Conservation (phyloP, 805 yeast species). For the Maudiozyma pseudohumilis region DNA sequence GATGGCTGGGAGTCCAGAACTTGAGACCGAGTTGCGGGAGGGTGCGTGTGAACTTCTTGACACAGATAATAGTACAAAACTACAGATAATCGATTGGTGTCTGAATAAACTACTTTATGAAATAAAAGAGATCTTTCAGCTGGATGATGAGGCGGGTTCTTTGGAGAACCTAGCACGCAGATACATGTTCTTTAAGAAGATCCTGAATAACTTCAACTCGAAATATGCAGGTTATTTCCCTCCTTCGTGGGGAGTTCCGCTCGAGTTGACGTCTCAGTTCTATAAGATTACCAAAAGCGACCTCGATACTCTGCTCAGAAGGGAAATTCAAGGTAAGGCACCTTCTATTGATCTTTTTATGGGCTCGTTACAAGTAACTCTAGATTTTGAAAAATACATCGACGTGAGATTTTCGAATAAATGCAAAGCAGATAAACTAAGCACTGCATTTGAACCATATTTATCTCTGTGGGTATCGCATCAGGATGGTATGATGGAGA, state of each 20-base stretch:
- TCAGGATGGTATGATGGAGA: conserved; percentile 57
- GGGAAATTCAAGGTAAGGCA: conserved; percentile 30
- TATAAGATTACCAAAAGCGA: conserved; percentile 64
- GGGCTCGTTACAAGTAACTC: conserved; percentile 59
- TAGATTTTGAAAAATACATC: conserved; percentile 73
- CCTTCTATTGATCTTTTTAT: conserved; percentile 58
- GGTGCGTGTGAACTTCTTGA: conserved; percentile 72
- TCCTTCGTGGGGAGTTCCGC: conserved; percentile 56
- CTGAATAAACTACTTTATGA: conserved; percentile 60
- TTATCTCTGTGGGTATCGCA: conserved; percentile 76
- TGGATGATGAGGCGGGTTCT: conserved; percentile 88
- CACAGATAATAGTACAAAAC: conserved; percentile 40
- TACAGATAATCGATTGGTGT: conserved; percentile 64
- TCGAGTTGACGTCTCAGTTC: conserved; percentile 50
- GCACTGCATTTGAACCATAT: conserved; percentile 75
- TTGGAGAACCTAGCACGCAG: conserved; percentile 78
- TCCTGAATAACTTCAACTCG: conserved; percentile 49
- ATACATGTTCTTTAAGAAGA: conserved; percentile 68
- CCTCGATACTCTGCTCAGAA: conserved; percentile 42
- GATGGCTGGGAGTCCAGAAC: background rate
- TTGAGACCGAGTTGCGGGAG: conserved; percentile 28
- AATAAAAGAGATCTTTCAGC: conserved; percentile 61
- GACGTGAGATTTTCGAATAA: conserved; percentile 50
- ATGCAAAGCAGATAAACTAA: conserved; percentile 37
- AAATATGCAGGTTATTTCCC: conserved; percentile 53